A percentile compares a stretch with the other conserved stretches of the same genome.
These are phyloP conservation scores for Ascochyta viciae-villosae DNA, from an alignment of 2,329 filamentous ascomycete genomes.

Conservation along the genomic window DNA sequence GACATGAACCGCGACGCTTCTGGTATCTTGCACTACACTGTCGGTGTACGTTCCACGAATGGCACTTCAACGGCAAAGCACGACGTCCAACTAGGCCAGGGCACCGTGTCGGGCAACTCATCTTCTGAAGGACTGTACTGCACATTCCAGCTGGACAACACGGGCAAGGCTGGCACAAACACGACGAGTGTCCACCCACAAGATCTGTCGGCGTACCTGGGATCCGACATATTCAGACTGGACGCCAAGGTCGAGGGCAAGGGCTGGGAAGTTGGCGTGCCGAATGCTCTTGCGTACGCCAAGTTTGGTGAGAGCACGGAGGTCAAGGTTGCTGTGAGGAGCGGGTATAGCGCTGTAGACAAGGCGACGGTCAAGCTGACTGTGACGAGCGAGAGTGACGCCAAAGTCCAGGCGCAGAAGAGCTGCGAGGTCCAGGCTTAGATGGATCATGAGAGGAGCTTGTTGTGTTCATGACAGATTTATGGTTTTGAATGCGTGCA, in stretches of 20 bases:
- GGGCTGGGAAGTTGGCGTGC: slow-evolving; percentile 57
- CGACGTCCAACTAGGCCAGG: slow-evolving; percentile 51
- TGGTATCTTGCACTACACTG: slow-evolving; percentile 58
- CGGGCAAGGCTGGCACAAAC: slow-evolving; percentile 42
- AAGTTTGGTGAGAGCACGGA: slow-evolving; percentile 51
- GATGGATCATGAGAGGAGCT: neutral
- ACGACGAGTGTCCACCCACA: slow-evolving; percentile 34
- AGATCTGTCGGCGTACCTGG: slow-evolving; percentile 51
- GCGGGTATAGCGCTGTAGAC: slow-evolving; percentile 34
- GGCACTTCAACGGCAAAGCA: slow-evolving; percentile 43
- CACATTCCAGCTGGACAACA: slow-evolving; percentile 58
- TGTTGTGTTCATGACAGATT: too few species aligned
- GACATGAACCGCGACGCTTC: slow-evolving; percentile 51
- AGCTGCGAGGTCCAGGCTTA: slow-evolving; percentile 14
- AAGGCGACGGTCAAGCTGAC: slow-evolving; percentile 53
- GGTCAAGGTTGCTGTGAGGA: slow-evolving; percentile 54
- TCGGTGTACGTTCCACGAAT: slow-evolving; percentile 56
- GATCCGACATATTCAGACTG: slow-evolving; percentile 59
- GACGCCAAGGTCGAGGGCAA: slow-evolving; percentile 52
- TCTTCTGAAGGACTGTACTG: slow-evolving; percentile 52
- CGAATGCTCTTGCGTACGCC: slow-evolving; percentile 50
- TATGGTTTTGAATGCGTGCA: too few species aligned
- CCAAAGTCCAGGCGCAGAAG: slow-evolving; percentile 21
- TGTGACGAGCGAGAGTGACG: slow-evolving; percentile 57
- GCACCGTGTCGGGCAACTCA: slow-evolving; percentile 37